Conservation (phyloP, 768 basidiomycete genomes). For the Naganishia vishniacii region DNA sequence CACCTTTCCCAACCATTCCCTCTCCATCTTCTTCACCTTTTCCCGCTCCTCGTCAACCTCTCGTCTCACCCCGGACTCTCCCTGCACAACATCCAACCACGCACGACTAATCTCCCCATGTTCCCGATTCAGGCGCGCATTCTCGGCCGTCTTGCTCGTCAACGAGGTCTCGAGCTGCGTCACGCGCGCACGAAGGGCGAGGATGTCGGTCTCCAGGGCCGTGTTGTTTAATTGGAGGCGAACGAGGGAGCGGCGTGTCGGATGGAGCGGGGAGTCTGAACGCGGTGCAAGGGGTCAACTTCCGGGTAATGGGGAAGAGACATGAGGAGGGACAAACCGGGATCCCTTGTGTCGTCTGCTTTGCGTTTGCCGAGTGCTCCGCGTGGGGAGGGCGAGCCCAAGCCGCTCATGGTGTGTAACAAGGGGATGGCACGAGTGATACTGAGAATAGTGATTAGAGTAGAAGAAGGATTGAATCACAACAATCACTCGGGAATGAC, state of each 20-base stretch:
- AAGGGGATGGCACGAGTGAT: no score
- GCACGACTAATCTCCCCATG: conserved; percentile 34
- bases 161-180: conserved; percentile 25
- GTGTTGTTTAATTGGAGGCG: conserved; percentile 18
- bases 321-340: background rate
- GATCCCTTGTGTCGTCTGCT: background rate
- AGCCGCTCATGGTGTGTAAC: background rate
- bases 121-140: conserved; percentile 35
- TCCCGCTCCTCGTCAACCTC: conserved; percentile 33
- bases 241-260: conserved; percentile 24
- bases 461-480: no score
- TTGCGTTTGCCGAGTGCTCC: background rate
- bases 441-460: no score
- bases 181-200: conserved; percentile 27
- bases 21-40: conserved; percentile 21
- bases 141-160: conserved; percentile 33
- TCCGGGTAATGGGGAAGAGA: background rate
- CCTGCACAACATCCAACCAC: conserved; percentile 31
- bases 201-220: conserved; percentile 29
- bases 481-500: no score
- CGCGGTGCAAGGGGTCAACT: background rate
- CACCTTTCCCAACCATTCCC: conserved; percentile 33
- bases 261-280: conserved; percentile 26
- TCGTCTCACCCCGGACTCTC: conserved; percentile 33
- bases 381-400: conserved; percentile 9